Evolutionary conservation across 805 yeast genomes (phyloP).

Genomic region (Saturnispora dispora): DNA sequence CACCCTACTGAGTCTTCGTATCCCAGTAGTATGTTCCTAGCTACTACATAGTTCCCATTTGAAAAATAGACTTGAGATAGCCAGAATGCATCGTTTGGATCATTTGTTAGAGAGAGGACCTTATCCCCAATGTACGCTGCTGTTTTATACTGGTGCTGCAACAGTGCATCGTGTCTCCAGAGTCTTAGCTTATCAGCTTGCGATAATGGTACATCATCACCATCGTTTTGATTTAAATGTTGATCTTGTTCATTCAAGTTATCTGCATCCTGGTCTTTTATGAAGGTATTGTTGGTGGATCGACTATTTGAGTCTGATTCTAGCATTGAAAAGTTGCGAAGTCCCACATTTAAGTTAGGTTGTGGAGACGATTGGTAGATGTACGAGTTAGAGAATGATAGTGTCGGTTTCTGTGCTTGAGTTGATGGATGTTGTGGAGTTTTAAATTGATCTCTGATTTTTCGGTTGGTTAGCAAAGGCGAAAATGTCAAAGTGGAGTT

Average conservation of each 20-base stretch:
- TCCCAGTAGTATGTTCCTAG: slow-evolving; percentile 57
- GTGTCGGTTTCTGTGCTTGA: slow-evolving; percentile 7
- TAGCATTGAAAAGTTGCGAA: background rate
- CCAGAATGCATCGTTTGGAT: slow-evolving; percentile 94
- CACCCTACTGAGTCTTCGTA: slow-evolving; percentile 62
- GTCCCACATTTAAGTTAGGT: background rate
- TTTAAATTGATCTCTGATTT: slow-evolving; percentile 26
- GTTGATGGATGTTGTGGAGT: slow-evolving; percentile 26
- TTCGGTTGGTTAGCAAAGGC: slow-evolving; percentile 41
- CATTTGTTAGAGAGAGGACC: slow-evolving; percentile 71
- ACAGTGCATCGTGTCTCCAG: slow-evolving; percentile 90
- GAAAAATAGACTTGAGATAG: slow-evolving; percentile 81
- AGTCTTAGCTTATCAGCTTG: slow-evolving; percentile 78
- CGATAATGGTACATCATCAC: slow-evolving; percentile 40
- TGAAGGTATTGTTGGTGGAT: background rate
- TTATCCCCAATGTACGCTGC: slow-evolving; percentile 92
- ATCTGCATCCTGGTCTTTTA: background rate
- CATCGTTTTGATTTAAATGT: slow-evolving; percentile 9
- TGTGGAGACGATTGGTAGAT: slow-evolving; percentile 14
- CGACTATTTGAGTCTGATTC: background rate
- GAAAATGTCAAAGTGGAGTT: slow-evolving; percentile 68
- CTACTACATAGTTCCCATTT: slow-evolving; percentile 70
- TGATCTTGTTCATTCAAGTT: background rate
- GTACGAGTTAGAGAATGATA: slow-evolving; percentile 10
- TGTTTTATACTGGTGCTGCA: slow-evolving; percentile 85